phyloP scores from a whole-genome alignment of 257 asterid species.

The Lantana camara region DNA sequence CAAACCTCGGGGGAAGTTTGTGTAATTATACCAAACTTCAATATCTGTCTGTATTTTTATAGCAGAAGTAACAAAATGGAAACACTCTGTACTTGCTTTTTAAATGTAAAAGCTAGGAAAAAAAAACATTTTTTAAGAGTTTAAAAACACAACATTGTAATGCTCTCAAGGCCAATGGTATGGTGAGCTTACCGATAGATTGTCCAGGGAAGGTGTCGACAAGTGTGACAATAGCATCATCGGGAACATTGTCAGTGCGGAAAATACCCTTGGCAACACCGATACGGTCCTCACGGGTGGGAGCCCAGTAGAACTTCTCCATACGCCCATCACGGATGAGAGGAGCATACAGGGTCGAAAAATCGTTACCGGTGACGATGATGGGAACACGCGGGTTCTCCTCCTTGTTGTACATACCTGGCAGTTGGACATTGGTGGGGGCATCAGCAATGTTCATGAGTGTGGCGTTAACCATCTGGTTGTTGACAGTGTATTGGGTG shows the following conservation, averaged over 20 bases:
- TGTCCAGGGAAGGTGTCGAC: conserved; percentile 92
- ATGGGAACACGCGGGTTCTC: conserved; percentile 85
- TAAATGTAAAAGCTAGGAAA: no score
- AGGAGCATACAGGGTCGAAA: conserved; percentile 84
- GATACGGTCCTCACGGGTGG: conserved; percentile 80
- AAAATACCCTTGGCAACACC: conserved; percentile 88
- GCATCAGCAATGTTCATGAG: conserved; percentile 94
- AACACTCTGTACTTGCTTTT: no score
- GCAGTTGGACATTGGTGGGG: conserved; percentile 90
- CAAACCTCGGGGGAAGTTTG: no score
- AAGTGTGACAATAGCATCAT: conserved; percentile 50
- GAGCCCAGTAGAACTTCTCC: conserved; percentile 98
- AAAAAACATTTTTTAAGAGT: no score
- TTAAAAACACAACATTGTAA: no score
- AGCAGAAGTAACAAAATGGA: no score
- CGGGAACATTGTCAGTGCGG: conserved; percentile 57
- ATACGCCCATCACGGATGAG: conserved; percentile 94
- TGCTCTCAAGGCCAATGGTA: no score
- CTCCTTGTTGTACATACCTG: conserved; percentile 95
- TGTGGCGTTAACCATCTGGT: conserved; percentile 93
- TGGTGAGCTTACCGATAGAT: conserved; percentile 60
- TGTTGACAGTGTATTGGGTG: conserved; percentile 89
- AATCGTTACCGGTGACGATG: conserved; percentile 83
- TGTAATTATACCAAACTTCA: no score
- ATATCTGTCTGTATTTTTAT: no score